These are phyloP conservation scores for Primulina huaijiensis DNA, from an alignment of 257 asterid species.

Conservation along the genomic window DNA sequence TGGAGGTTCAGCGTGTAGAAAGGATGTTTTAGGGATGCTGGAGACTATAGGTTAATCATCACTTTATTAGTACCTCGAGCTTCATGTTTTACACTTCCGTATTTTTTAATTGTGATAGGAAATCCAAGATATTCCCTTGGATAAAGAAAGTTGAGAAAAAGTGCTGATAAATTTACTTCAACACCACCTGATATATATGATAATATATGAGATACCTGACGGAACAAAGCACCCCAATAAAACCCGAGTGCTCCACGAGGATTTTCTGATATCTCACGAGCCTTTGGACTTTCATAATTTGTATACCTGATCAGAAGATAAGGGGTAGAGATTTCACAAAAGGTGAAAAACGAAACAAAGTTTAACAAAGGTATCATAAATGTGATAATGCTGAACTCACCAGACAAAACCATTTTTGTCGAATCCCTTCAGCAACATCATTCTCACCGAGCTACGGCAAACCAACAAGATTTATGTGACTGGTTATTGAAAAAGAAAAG, in stretches of 20 bases:
- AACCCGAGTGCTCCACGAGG: conserved; percentile 70
- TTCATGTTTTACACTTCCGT: conserved; percentile 5
- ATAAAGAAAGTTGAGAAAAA: conserved; percentile 11
- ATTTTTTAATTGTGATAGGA: conserved; percentile 5
- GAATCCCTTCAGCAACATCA: conserved; percentile 68
- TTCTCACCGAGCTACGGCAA: conserved; percentile 67
- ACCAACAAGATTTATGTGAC: neutral
- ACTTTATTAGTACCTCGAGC: neutral
- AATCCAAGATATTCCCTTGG: neutral
- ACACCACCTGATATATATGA: conserved; percentile 8
- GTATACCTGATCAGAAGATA: conserved; percentile 57
- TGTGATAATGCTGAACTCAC: conserved; percentile 39
- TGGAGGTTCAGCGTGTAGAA: neutral
- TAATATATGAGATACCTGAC: conserved; percentile 52
- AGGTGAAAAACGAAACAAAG: neutral
- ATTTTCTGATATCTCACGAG: conserved; percentile 65
- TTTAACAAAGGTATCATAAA: conserved; percentile 9
- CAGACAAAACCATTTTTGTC: conserved; percentile 70
- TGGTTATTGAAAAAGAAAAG: neutral
- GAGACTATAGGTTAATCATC: neutral
- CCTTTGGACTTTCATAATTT: conserved; percentile 65
- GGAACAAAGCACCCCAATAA: conserved; percentile 64
- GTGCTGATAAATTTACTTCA: conserved; percentile 8
- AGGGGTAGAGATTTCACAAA: conserved; percentile 20
- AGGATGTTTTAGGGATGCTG: conserved; percentile 1